Base-by-base conservation (phyloP, 225 moss, liverwort and hornwort genomes). In the Bryum argenteum region DNA sequence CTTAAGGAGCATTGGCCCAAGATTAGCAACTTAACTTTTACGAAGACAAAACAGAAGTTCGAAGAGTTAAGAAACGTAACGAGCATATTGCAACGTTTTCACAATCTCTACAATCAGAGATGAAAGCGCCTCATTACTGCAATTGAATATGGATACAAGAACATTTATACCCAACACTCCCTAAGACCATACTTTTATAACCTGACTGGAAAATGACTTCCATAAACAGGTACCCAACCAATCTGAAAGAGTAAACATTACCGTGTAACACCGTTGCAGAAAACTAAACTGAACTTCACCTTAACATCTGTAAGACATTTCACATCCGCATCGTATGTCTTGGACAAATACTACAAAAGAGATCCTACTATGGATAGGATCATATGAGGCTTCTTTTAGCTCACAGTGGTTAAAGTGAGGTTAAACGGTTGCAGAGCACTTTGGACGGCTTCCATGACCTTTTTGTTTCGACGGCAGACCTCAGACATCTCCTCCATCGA, bases 401-500 rank as follows among this genome's bases (percentile, higher is more conserved):
- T 80, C 71, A 76, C 64, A 71, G 84, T 43, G 11, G 79, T 68
- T 50, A 87, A 56, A 43, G 80, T 66, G 58, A 91, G 79, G 22
- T 80, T 83, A 43, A 79, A 67, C 10, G 94, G 92, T 80, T 91
- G 92, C 71, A 98, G 77, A 15, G 92, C 90, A 66, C 44, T 81
- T 78, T 89, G 92, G 21, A 94, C 94, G 54, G 88, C 67, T 9
- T 91, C 92, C 85, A 79, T 76, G 24, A 94, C 90, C 80, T 89
- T 94, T 28, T 80, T 94, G 78, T 91, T 98, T 60, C 94, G 90
- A 19, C 92, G 91, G 78, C 94, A 98, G 28, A 98, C 88, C 44
- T 94, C 94, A 54, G 92, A 92, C 77, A 98, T 82, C 75, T 98
- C 94, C 67, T 98, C 94, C 63, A 94, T 79, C 3, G 89, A 86